phyloP scores from a whole-genome alignment of 345 rosid genomes.

The Murraya paniculata region DNA sequence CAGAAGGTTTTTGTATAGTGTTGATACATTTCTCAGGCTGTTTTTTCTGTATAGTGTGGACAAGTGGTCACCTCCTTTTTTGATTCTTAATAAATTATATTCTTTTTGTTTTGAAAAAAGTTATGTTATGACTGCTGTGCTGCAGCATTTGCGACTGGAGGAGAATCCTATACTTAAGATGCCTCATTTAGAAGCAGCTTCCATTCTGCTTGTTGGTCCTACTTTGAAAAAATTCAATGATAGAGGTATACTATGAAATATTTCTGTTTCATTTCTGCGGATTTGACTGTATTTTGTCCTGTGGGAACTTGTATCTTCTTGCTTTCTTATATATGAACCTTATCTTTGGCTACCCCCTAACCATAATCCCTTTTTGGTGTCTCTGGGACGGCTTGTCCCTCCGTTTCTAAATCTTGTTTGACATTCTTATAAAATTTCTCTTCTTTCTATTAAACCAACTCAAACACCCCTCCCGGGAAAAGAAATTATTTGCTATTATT shows the following conservation, averaged over 20 bases:
- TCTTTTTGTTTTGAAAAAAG: too few species aligned
- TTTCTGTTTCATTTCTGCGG: not conserved
- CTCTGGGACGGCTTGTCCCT: not conserved
- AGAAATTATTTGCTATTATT: too few species aligned
- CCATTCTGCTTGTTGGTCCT: constrained; percentile 90
- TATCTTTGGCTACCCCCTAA: not conserved
- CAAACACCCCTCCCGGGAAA: too few species aligned
- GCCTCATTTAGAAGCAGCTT: constrained; percentile 93
- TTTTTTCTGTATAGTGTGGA: too few species aligned
- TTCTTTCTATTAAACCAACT: not conserved
- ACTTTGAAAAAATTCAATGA: constrained; percentile 96
- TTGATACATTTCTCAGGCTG: too few species aligned
- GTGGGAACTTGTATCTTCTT: not conserved
- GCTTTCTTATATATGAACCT: not conserved
- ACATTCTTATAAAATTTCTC: not conserved
- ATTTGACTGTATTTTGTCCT: not conserved
- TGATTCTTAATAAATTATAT: too few species aligned
- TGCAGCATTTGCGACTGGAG: constrained; percentile 95
- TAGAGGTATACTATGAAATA: constrained; percentile 56
- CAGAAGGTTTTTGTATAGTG: too few species aligned
- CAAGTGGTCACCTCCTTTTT: too few species aligned
- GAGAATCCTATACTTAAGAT: constrained; percentile 95
- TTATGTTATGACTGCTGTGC: constrained; percentile 10
- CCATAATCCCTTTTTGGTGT: not conserved
- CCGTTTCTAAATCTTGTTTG: not conserved